Conservation (phyloP, 192 early-diverging fungal species). For the Backusella macrospora region DNA sequence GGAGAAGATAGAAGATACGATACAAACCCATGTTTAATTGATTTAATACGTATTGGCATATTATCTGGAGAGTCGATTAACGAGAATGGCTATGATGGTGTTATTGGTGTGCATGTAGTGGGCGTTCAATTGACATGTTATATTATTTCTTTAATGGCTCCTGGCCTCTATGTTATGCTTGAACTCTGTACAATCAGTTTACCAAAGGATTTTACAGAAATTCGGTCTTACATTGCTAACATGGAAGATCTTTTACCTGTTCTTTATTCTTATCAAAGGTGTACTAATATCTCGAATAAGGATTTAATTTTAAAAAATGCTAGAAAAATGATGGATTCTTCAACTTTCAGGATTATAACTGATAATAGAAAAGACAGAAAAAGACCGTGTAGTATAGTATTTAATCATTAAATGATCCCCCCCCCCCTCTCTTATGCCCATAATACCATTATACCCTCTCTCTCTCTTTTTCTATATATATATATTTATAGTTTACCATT, state of each 20-base stretch:
- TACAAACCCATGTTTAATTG: not conserved
- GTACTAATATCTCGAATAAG: not conserved
- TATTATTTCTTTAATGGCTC: not conserved
- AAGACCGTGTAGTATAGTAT: not conserved
- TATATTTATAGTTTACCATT: too few relatives aligned
- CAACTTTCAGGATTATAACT: not conserved
- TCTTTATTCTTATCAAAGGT: not conserved
- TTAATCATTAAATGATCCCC: not conserved
- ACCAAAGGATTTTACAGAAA: not conserved
- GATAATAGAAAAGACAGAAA: not conserved
- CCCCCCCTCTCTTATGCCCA: too few relatives aligned
- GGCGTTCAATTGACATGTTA: not conserved
- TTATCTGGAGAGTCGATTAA: not conserved
- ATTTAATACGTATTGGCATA: not conserved
- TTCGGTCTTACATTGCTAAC: not conserved
- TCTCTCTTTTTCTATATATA: too few relatives aligned
- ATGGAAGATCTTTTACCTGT: not conserved
- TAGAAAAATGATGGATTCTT: not conserved
- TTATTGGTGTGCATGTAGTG: not conserved
- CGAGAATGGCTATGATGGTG: not conserved
- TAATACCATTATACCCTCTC: too few relatives aligned
- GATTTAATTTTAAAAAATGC: not conserved
- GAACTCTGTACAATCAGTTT: not conserved
- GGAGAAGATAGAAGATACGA: not conserved
- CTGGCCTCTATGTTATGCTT: not conserved